Conservation (phyloP, 192 early-diverging fungal species). For the Mortierella hygrophila region DNA sequence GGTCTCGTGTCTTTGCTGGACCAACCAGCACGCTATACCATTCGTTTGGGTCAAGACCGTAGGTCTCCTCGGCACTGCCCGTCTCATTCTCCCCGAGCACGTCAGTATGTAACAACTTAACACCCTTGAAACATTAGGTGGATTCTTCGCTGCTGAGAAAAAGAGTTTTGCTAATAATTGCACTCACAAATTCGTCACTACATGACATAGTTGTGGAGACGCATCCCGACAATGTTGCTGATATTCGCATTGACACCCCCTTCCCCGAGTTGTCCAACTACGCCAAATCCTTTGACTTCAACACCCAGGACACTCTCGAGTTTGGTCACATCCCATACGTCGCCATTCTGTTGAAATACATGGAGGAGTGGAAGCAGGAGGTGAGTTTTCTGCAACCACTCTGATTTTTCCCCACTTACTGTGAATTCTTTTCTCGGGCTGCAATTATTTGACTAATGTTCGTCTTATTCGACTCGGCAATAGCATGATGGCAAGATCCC, state of each 20-base stretch:
- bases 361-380: slow-evolving; percentile 79
- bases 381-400: slow-evolving; percentile 49
- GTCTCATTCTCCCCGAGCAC: slow-evolving; percentile 84
- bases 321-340: slow-evolving; percentile 89
- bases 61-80: slow-evolving; percentile 84
- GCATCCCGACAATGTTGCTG: slow-evolving; percentile 82
- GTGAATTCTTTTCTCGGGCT: not conserved
- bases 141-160: not conserved
- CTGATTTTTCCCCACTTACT: not conserved
- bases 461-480: not conserved
- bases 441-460: not conserved
- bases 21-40: not conserved
- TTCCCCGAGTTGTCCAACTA: slow-evolving; percentile 78
- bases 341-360: slow-evolving; percentile 81
- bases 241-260: slow-evolving; percentile 88
- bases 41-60: slow-evolving; percentile 77
- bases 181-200: not conserved
- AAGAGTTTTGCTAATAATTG: slow-evolving; percentile 12
- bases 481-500: slow-evolving; percentile 74
- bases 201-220: slow-evolving; percentile 84
- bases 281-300: slow-evolving; percentile 77
- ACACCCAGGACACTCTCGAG: slow-evolving; percentile 72
- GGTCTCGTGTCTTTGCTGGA: slow-evolving; percentile 75
- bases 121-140: not conserved
- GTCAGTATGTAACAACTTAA: slow-evolving; percentile 66